These are phyloP conservation scores for Przewalskia tangutica DNA, from an alignment of 257 asterid species.

Conservation along the genomic window DNA sequence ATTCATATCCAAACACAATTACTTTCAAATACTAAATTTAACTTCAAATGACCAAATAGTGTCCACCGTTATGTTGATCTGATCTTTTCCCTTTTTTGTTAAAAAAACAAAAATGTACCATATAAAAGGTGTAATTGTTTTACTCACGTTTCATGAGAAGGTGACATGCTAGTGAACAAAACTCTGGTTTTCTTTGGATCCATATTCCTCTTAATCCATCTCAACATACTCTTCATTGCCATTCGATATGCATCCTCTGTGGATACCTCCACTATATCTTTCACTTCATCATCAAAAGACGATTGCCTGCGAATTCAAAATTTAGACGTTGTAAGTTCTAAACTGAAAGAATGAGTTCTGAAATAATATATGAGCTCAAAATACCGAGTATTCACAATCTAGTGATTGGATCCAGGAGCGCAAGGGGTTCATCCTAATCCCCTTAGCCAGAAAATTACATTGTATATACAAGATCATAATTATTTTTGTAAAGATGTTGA, in stretches of 20 bases:
- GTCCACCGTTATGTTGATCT: not conserved
- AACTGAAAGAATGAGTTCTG: not conserved
- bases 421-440: not conserved
- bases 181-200: slow-evolving; percentile 12
- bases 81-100: not conserved
- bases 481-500: not conserved
- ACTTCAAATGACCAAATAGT: not conserved
- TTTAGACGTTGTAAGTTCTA: not conserved
- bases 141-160: slow-evolving; percentile 53
- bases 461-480: not conserved
- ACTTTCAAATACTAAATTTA: not conserved
- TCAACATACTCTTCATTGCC: slow-evolving; percentile 40
- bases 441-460: not conserved
- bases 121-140: not conserved
- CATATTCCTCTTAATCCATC: slow-evolving; percentile 53
- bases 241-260: slow-evolving; percentile 57
- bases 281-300: slow-evolving; percentile 12
- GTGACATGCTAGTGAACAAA: slow-evolving; percentile 64
- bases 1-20: not conserved
- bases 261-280: slow-evolving; percentile 16
- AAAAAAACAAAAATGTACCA: not conserved
- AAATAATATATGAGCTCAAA: not conserved
- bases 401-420: not conserved
- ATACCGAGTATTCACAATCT: not conserved
- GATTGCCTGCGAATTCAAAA: slow-evolving; percentile 29